These are phyloP conservation scores for Geotrichum carabidarum DNA, from an alignment of 1,139 yeast genomes.

Conservation along the genomic window DNA sequence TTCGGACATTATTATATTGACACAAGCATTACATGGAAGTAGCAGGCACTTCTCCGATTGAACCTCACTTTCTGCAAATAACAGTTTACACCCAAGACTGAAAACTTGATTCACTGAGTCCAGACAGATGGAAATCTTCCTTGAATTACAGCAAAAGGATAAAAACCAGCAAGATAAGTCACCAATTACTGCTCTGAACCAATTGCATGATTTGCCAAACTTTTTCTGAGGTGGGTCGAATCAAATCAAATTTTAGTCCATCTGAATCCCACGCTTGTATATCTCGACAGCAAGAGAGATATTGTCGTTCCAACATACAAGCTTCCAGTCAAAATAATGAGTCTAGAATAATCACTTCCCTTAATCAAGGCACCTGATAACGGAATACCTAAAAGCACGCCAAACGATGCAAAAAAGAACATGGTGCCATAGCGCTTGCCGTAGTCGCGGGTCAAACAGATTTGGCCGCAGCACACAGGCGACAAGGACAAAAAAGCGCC, in stretches of 20 bases:
- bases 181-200: too few species aligned
- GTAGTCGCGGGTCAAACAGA: conserved; percentile 47
- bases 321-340: conserved; percentile 41
- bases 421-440: conserved; percentile 49
- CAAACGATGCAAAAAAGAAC: conserved; percentile 44
- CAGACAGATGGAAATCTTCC: too few species aligned
- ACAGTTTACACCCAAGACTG: too few species aligned
- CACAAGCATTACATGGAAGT: too few species aligned
- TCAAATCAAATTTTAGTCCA: conserved; percentile 20
- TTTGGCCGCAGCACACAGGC: conserved; percentile 50
- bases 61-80: too few species aligned
- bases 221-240: too few species aligned
- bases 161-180: too few species aligned
- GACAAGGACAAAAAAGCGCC: conserved; percentile 48
- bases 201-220: too few species aligned
- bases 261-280: conserved; percentile 38
- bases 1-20: too few species aligned
- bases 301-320: conserved; percentile 35
- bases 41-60: too few species aligned
- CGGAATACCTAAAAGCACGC: conserved; percentile 47
- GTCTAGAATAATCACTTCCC: conserved; percentile 36
- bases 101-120: too few species aligned
- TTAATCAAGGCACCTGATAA: conserved; percentile 49
- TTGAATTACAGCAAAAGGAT: too few species aligned
- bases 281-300: conserved; percentile 36